Percentiles rank a stretch among this genome's conserved stretches.
Evolutionary conservation across 2,329 filamentous ascomycete genomes (phyloP).

Genomic region (Cadophora luteo-olivacea): DNA sequence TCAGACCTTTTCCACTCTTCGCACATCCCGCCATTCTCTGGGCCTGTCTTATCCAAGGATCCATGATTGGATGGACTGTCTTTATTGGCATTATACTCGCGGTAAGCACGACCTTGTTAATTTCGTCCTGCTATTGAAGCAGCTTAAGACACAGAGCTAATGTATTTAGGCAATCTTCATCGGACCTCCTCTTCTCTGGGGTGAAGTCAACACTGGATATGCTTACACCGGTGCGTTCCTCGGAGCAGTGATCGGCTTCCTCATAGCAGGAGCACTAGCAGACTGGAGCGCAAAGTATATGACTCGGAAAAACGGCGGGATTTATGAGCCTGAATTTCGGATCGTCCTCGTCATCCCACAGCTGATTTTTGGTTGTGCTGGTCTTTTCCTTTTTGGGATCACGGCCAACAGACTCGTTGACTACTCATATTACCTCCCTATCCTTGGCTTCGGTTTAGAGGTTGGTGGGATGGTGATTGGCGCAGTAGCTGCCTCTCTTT

Average conservation of each 20-base stretch:
- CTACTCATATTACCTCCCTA: constrained; percentile 73
- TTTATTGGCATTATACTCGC: constrained; percentile 86
- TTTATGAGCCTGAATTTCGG: constrained; percentile 92
- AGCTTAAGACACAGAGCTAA: background rate
- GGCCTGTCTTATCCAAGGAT: constrained; percentile 80
- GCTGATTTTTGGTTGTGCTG: constrained; percentile 76
- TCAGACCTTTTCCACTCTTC: constrained; percentile 84
- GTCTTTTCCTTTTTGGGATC: constrained; percentile 84
- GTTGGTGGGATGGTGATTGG: constrained; percentile 93
- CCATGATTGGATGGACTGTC: constrained; percentile 94
- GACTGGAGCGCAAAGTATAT: constrained; percentile 75
- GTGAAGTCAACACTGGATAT: constrained; percentile 82
- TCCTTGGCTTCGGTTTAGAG: constrained; percentile 84
- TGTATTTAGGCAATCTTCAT: constrained; percentile 70
- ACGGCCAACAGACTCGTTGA: constrained; percentile 67
- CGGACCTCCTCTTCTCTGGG: constrained; percentile 80
- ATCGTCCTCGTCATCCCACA: constrained; percentile 84
- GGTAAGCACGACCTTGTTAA: background rate
- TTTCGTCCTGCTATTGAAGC: background rate
- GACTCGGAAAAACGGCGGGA: constrained; percentile 76
- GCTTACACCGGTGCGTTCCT: constrained; percentile 86
- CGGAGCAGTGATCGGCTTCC: constrained; percentile 79
- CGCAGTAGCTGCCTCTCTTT: constrained; percentile 82
- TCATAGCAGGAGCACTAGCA: constrained; percentile 74
- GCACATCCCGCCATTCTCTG: constrained; percentile 86